Evolutionary conservation across 306 rosid genomes (phyloP), one percentile per base, ranked within the genome.

Genomic region (Malus orientalis): DNA sequence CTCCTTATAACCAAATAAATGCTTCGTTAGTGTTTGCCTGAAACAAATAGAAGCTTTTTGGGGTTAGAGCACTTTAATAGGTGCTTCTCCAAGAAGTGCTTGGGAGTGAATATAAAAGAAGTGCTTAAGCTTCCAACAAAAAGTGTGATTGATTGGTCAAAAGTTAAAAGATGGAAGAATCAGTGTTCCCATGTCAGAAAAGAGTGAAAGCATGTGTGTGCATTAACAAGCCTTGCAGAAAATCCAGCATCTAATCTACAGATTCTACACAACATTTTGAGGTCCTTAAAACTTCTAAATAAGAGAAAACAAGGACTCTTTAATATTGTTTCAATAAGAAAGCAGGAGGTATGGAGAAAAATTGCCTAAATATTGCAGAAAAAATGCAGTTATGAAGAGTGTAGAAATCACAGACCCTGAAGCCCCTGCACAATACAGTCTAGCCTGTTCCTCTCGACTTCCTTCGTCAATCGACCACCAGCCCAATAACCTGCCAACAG

Each of bases 381-480:
- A 74, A 72, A 76, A 7, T 51, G 22, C 49, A 69, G 66, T 32
- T 65, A 64, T 22, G 53, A 81, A 62, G 79, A 69, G 76, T 20
- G 40, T 1, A 58, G 29, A 27, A 45, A 74, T 74, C 73, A 86
- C 93, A 51, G 53, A 93, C 98, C 98, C 97, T 45, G 92, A 81
- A 81, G 53, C 71, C 65, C 80, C 93, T 58, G 85, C 86, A 80
- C 80, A 81, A 79, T 81, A 93, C 47, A 93, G 84, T 82, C 90
- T 89, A 75, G 98, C 98, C 65, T 88, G 97, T 87, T 93, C 98
- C 86, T 93, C 98, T 75, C 78, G 83, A 79, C 96, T 93, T 74
- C 86, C 91, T 84, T 93, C 97, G 36, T 93, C 98, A 53, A 91
- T 93, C 16, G 93, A 93, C 98, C 97, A 93, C 98, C 98, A 93